phyloP scores from a whole-genome alignment of 371 early-diverging fungal genomes.

The Mortierella sp. region DNA sequence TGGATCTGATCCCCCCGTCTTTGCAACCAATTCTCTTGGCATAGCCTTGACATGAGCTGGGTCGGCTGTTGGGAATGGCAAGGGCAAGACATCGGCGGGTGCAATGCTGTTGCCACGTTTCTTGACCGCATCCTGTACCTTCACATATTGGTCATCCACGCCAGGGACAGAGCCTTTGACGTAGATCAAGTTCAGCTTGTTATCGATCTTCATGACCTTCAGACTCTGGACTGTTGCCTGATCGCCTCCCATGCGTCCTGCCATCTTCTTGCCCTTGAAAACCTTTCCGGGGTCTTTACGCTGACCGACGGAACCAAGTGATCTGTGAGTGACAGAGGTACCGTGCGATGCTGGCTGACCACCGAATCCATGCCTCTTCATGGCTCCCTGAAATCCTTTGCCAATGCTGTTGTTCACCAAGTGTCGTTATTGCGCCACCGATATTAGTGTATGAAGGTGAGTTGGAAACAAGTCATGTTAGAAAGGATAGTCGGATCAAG shows the following conservation, averaged over 20 bases:
- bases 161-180: conserved; percentile 96
- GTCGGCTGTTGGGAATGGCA: conserved; percentile 80
- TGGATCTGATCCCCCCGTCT: conserved; percentile 49
- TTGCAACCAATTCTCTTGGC: conserved; percentile 68
- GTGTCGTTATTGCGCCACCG: not conserved
- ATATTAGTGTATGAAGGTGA: too few species aligned
- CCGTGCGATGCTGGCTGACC: conserved; percentile 96
- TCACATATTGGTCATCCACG: conserved; percentile 83
- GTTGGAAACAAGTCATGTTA: too few species aligned
- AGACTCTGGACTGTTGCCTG: conserved; percentile 84
- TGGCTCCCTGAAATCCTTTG: conserved; percentile 97
- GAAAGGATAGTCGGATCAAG: too few species aligned
- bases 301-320: conserved; percentile 95
- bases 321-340: conserved; percentile 91
- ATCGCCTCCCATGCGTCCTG: conserved; percentile 94
- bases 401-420: conserved; percentile 69
- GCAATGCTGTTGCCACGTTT: conserved; percentile 75
- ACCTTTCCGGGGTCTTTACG: conserved; percentile 90
- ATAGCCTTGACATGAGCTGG: conserved; percentile 58
- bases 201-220: conserved; percentile 90
- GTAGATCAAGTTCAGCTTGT: conserved; percentile 79
- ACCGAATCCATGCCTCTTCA: conserved; percentile 96
- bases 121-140: conserved; percentile 89
- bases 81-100: conserved; percentile 71
- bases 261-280: conserved; percentile 98